A percentile compares a stretch with the other conserved stretches of the same genome.
Evolutionary conservation across 768 basidiomycete genomes (phyloP).

Genomic region (Dioszegia aurantiaca): DNA sequence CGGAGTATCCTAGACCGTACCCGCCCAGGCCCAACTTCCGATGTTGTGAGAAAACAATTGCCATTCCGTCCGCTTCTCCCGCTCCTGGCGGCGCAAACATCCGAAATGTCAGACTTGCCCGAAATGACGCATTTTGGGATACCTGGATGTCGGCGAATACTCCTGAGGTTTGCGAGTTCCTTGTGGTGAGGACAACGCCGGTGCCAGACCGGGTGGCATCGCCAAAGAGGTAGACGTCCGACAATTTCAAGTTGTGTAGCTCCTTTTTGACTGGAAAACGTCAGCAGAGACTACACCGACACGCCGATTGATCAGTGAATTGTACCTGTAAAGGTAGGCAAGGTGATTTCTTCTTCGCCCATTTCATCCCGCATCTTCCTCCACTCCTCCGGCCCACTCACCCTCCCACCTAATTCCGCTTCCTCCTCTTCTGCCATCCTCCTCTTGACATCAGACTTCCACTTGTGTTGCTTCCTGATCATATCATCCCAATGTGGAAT

Average conservation of each 20-base stretch:
- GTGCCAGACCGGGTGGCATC: slow-evolving; percentile 16
- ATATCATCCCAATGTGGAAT: slow-evolving; percentile 28
- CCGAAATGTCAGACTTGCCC: slow-evolving; percentile 27
- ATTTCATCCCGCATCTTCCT: slow-evolving; percentile 47
- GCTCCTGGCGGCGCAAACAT: slow-evolving; percentile 23
- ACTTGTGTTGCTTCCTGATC: slow-evolving; percentile 40
- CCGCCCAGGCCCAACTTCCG: slow-evolving; percentile 31
- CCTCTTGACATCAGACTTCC: slow-evolving; percentile 35
- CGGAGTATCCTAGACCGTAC: slow-evolving; percentile 46
- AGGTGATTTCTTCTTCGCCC: slow-evolving; percentile 21
- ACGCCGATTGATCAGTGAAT: too few species aligned
- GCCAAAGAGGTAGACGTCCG: slow-evolving; percentile 22
- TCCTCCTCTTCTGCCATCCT: slow-evolving; percentile 29
- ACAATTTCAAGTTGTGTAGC: slow-evolving; percentile 9
- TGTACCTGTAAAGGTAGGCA: slow-evolving; percentile 21
- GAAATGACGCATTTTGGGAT: slow-evolving; percentile 16
- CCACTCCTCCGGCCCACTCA: slow-evolving; percentile 53
- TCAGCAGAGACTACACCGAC: background rate
- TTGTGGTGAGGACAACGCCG: slow-evolving; percentile 27
- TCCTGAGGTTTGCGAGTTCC: slow-evolving; percentile 32
- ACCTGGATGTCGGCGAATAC: slow-evolving; percentile 22
- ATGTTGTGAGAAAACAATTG: slow-evolving; percentile 30
- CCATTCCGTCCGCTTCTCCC: slow-evolving; percentile 49
- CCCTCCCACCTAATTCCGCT: slow-evolving; percentile 38
- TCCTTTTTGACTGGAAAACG: slow-evolving; percentile 10